Evolutionary conservation across 1,139 yeast genomes (phyloP).

Genomic region (Blastobotrys apis): DNA sequence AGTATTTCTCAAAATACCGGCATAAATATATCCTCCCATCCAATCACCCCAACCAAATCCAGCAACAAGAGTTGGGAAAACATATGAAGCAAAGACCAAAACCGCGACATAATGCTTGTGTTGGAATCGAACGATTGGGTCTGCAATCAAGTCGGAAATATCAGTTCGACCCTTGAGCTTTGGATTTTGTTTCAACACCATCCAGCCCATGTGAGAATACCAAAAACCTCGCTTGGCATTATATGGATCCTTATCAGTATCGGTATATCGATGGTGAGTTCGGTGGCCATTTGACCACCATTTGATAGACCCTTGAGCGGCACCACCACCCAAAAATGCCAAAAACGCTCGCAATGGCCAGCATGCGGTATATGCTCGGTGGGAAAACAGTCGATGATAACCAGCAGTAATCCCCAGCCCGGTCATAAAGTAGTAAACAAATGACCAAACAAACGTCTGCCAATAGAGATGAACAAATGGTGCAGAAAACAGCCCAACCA

Average conservation of each 20-base stretch:
- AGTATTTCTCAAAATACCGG: slow-evolving; percentile 78
- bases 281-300: slow-evolving; percentile 99
- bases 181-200: slow-evolving; percentile 91
- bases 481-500: slow-evolving; percentile 54
- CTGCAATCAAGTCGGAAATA: slow-evolving; percentile 83
- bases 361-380: slow-evolving; percentile 77
- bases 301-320: slow-evolving; percentile 94
- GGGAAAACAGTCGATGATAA: slow-evolving; percentile 84
- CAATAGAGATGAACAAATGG: slow-evolving; percentile 52
- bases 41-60: slow-evolving; percentile 85
- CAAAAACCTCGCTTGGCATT: slow-evolving; percentile 95
- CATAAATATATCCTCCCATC: slow-evolving; percentile 89
- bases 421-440: slow-evolving; percentile 60
- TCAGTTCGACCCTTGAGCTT: slow-evolving; percentile 93
- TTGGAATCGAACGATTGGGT: slow-evolving; percentile 87
- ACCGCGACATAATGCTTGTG: slow-evolving; percentile 81
- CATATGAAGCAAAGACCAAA: slow-evolving; percentile 62
- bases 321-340: slow-evolving; percentile 89
- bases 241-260: slow-evolving; percentile 94
- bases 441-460: slow-evolving; percentile 58
- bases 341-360: slow-evolving; percentile 65
- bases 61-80: slow-evolving; percentile 72
- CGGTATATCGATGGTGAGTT: slow-evolving; percentile 96
- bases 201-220: slow-evolving; percentile 98
- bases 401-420: slow-evolving; percentile 97